Evolutionary conservation across 805 yeast genomes (phyloP).

Genomic region (Starmera caribaea): DNA sequence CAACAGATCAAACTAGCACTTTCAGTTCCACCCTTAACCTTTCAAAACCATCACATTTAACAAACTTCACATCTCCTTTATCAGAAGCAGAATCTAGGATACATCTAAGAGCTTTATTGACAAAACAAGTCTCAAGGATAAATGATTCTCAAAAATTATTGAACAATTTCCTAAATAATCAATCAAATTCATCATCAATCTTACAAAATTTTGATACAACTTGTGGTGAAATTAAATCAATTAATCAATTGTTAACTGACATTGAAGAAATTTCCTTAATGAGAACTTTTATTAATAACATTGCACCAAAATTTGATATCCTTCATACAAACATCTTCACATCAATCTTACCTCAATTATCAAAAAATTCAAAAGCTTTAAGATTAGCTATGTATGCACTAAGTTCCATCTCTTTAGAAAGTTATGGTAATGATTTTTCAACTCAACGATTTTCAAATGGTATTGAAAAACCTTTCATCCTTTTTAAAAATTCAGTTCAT

Average conservation of each 20-base stretch:
- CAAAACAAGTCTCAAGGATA: not conserved
- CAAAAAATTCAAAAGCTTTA: conserved; percentile 2
- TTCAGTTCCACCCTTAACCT: not conserved
- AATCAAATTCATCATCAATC: too few species aligned
- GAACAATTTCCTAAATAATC: not conserved
- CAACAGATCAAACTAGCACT: too few species aligned
- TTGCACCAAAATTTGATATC: conserved; percentile 4
- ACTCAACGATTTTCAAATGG: not conserved
- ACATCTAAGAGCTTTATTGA: not conserved
- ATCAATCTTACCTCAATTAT: conserved; percentile 1
- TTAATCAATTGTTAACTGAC: not conserved
- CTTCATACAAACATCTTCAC: not conserved
- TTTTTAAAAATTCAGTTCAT: not conserved
- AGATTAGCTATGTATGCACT: conserved; percentile 3
- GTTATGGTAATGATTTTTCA: too few species aligned
- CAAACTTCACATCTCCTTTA: not conserved
- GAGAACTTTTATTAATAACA: conserved; percentile 1
- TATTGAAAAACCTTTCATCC: not conserved
- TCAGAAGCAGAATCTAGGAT: too few species aligned
- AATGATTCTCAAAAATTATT: not conserved
- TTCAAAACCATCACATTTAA: not conserved
- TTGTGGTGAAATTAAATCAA: not conserved
- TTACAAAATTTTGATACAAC: not conserved
- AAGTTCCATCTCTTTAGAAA: conserved; percentile 1
- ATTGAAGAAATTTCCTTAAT: conserved; percentile 3